Conservation (phyloP, 2,329 filamentous ascomycete genomes). For the Colletotrichum neosansevieriae region DNA sequence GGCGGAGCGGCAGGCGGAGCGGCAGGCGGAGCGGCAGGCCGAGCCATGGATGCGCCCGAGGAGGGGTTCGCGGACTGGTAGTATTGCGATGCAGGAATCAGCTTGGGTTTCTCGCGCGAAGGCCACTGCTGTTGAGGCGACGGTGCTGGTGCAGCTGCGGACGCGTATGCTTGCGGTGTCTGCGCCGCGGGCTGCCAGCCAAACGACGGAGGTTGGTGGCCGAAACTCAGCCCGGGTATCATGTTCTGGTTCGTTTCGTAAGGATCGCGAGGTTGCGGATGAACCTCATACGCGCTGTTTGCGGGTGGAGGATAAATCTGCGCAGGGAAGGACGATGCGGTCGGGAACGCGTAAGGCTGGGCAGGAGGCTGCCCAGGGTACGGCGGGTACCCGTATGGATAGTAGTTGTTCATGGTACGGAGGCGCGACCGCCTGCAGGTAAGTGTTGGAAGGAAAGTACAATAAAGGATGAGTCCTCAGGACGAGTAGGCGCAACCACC, state of each 20-base stretch:
- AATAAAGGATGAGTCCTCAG: slow-evolving; percentile 2
- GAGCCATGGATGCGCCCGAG: slow-evolving; percentile 40
- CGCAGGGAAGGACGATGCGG: slow-evolving; percentile 24
- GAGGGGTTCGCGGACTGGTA: slow-evolving; percentile 35
- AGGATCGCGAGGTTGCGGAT: slow-evolving; percentile 15
- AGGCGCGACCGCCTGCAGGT: slow-evolving; percentile 17
- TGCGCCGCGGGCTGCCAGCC: slow-evolving; percentile 24
- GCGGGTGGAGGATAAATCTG: slow-evolving; percentile 23
- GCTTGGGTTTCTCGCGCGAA: slow-evolving; percentile 36
- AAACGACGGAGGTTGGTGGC: slow-evolving; percentile 18
- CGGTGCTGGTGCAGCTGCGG: not conserved
- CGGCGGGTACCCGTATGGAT: slow-evolving; percentile 52
- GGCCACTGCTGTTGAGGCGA: slow-evolving; percentile 25
- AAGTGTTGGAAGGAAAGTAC: not conserved
- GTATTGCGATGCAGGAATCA: slow-evolving; percentile 40
- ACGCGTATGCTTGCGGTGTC: not conserved
- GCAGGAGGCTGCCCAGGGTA: slow-evolving; percentile 44
- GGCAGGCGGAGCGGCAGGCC: not conserved
- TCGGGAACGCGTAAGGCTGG: slow-evolving; percentile 34
- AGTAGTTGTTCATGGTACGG: slow-evolving; percentile 52
- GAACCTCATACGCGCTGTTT: slow-evolving; percentile 12
- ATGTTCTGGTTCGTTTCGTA: slow-evolving; percentile 42
- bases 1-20: not conserved
- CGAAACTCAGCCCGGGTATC: slow-evolving; percentile 45
- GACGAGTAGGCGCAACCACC: slow-evolving; percentile 6